Evolutionary conservation across 768 basidiomycete species (phyloP), one percentile per base, ranked within the genome.

Genomic region (Tulasnella sp.): DNA sequence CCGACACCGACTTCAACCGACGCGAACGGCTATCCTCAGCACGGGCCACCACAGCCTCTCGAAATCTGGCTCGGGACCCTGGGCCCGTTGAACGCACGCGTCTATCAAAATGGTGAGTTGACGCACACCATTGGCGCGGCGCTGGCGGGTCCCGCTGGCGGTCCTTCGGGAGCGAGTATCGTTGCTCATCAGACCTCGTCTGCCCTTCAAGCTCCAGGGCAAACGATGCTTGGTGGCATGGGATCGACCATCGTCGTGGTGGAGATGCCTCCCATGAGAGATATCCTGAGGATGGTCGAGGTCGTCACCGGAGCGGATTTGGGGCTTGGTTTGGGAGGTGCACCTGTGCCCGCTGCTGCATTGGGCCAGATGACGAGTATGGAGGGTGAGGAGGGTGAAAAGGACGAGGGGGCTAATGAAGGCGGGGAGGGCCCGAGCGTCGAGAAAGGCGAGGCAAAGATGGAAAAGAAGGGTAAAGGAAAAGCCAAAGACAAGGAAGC

Each of bases 1-100:
- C 90, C 90, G 35, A 89, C 89, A 82, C 89, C 90, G 11, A 86
- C 74, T 23, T 26, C 70, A 42, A 39, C 70, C 26, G 29, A 71
- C 26, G 46, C 39, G 6, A 73, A 44, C 37, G 57, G 77, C 15
- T 44, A 42, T 57, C 32, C 70, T 18, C 35, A n/a, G 42, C 37
- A 39, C 32, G 75, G 86, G 72, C 84, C 86, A 44, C 90, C 90
- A 77, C 88, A 88, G 23, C 90, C 95, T 0, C 87, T 97, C 67
- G 92, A 95, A 81, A 90, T 97, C 29, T 98, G 96, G 85, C 88
- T 98, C 13, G 96, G 96, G 39, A 93, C 92, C 80, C 87, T 97
- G 26, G 96, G 96, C 10, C 96, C 96, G 18, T 88, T 98, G 61
- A 88, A 87, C 29, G 87, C 90, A 75, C 90, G 92, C 29, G 89